Evolutionary conservation across 176 grass and related monocot species (phyloP).

Genomic region (Stipa capillata): DNA sequence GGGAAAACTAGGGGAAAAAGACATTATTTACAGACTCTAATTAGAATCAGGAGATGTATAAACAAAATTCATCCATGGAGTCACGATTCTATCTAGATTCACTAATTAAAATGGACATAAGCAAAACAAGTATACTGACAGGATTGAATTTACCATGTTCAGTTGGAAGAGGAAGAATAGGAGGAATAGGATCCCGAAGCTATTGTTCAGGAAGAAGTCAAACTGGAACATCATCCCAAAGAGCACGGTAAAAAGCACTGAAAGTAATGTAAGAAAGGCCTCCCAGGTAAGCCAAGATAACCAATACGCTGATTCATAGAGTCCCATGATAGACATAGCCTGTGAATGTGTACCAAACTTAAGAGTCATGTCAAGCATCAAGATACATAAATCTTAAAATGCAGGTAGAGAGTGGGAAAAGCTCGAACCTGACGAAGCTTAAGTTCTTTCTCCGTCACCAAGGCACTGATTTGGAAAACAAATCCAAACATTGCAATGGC

Average conservation of each 20-base stretch:
- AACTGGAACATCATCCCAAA: conserved; percentile 99
- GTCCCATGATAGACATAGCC: conserved; percentile 96
- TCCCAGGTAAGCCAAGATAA: conserved; percentile 97
- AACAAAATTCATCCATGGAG: not conserved
- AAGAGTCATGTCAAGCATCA: not conserved
- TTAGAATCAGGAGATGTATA: not conserved
- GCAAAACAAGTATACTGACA: conserved; percentile 10
- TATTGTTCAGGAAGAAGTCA: conserved; percentile 85
- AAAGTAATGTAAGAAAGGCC: conserved; percentile 65
- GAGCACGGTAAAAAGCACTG: conserved; percentile 81
- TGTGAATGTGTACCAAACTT: conserved; percentile 31
- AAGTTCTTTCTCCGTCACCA: conserved; percentile 92
- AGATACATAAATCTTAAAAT: not conserved
- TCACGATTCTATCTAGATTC: not conserved
- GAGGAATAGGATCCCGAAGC: conserved; percentile 65
- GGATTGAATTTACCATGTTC: conserved; percentile 68
- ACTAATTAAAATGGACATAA: not conserved
- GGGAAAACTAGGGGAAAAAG: not conserved
- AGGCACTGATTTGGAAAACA: conserved; percentile 91
- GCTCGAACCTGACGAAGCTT: conserved; percentile 79
- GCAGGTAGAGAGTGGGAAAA: not conserved
- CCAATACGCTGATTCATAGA: conserved; percentile 94
- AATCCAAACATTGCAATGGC: conserved; percentile 99
- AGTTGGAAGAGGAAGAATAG: conserved; percentile 93
- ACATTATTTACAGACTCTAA: not conserved